Conservation (phyloP, 495 filamentous ascomycete genomes). For the Tuber umbilicatum region DNA sequence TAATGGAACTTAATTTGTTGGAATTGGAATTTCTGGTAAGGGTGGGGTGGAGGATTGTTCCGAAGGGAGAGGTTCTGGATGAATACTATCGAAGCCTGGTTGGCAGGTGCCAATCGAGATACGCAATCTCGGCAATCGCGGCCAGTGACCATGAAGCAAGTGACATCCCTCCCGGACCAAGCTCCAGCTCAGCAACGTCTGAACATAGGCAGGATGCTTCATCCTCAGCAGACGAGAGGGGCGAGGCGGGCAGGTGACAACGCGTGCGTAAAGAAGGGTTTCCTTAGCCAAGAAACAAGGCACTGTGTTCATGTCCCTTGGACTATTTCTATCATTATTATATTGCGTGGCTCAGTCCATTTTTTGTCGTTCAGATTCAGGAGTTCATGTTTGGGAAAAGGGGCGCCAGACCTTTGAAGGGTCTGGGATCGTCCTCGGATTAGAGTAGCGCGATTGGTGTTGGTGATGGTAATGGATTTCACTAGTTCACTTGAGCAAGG, state of each 20-base stretch:
- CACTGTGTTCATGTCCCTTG: not conserved
- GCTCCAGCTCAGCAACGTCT: not conserved
- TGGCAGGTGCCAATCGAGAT: conserved; percentile 47
- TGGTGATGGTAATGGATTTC: conserved; percentile 1
- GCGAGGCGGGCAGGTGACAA: not conserved
- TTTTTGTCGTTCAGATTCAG: not conserved
- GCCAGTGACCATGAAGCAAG: not conserved
- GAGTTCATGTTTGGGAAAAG: not conserved
- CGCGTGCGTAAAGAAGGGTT: not conserved
- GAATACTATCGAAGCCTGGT: conserved; percentile 89
- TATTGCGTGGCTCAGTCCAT: not conserved
- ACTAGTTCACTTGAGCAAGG: not conserved
- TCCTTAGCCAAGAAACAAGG: not conserved
- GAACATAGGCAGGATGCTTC: not conserved
- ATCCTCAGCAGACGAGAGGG: not conserved
- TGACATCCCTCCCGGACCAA: not conserved
- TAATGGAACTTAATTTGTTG: conserved; percentile 82
- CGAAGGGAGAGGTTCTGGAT: conserved; percentile 81
- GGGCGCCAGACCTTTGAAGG: not conserved
- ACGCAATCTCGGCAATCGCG: conserved; percentile 16
- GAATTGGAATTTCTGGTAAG: conserved; percentile 87
- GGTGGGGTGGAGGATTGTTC: conserved; percentile 94
- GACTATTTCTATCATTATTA: not conserved
- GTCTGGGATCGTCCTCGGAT: not conserved
- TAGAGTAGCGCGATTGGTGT: not conserved